Percentiles rank a stretch among this genome's conserved stretches.
phyloP scores from a whole-genome alignment of 306 rosid genomes.

The Bauhinia variegata region DNA sequence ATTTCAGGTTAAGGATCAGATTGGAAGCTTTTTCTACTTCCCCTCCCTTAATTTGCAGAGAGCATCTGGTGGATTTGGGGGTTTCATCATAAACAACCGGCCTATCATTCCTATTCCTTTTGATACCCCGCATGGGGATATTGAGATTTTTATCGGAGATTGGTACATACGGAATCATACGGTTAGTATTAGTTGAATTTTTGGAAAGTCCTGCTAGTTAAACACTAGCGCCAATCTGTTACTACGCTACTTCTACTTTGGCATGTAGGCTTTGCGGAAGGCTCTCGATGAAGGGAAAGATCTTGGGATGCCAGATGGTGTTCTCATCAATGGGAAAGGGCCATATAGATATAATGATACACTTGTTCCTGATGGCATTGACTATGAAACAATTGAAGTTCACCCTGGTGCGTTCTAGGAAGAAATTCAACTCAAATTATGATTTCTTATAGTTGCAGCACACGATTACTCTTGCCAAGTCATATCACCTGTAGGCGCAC shows the following conservation, averaged over 20 bases:
- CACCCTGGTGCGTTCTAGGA: constrained; percentile 58
- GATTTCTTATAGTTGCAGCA: too few relatives aligned
- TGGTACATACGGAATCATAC: constrained; percentile 88
- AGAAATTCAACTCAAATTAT: too few relatives aligned
- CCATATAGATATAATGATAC: constrained; percentile 85
- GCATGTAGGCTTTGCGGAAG: constrained; percentile 79
- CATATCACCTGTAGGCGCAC: too few relatives aligned
- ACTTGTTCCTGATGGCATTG: constrained; percentile 85
- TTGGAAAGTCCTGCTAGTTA: constrained; percentile 6
- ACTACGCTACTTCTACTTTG: constrained; percentile 34
- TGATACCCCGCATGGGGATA: constrained; percentile 77
- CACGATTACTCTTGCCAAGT: too few relatives aligned
- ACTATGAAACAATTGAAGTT: constrained; percentile 69
- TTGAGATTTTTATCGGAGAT: constrained; percentile 75
- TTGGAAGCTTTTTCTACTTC: constrained; percentile 95
- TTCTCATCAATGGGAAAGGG: constrained; percentile 97
- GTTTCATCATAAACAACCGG: constrained; percentile 73
- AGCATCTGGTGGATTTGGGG: constrained; percentile 93
- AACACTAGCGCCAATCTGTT: constrained; percentile 19
- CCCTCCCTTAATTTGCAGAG: constrained; percentile 90
- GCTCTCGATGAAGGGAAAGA: constrained; percentile 81
- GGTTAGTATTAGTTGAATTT: constrained; percentile 58
- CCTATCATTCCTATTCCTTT: constrained; percentile 76
- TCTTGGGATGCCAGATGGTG: constrained; percentile 96
- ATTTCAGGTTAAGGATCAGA: constrained; percentile 94